Percentiles rank a stretch among this genome's conserved stretches.
These are phyloP conservation scores for Huiozyma sinensis DNA, from an alignment of 805 yeast species.

Conservation along the genomic window DNA sequence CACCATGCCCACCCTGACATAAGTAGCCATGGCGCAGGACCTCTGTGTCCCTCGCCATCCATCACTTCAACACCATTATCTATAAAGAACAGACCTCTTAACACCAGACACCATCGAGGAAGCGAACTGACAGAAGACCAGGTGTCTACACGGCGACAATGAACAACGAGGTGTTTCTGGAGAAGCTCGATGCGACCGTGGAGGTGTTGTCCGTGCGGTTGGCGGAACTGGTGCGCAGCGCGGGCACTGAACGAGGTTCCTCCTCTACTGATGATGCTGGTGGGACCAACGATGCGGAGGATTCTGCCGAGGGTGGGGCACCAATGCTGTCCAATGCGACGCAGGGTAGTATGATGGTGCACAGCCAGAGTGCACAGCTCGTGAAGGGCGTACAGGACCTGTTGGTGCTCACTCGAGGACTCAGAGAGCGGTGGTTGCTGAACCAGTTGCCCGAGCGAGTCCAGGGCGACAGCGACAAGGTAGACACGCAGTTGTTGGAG, in stretches of 20 bases:
- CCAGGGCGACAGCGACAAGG: background rate
- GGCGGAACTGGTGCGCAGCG: slow-evolving; percentile 20
- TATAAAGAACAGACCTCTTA: too few species aligned
- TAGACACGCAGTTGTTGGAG: background rate
- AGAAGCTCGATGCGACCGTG: slow-evolving; percentile 23
- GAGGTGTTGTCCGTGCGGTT: slow-evolving; percentile 21
- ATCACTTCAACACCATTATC: too few species aligned
- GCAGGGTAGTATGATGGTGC: slow-evolving; percentile 19
- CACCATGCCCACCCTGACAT: too few species aligned
- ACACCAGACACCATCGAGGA: too few species aligned
- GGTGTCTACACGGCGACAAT: background rate
- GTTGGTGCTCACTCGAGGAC: slow-evolving; percentile 22
- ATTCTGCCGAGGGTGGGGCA: background rate
- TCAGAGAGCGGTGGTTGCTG: slow-evolving; percentile 28
- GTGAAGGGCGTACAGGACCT: slow-evolving; percentile 27
- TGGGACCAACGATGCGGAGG: slow-evolving; percentile 8
- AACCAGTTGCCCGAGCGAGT: slow-evolving; percentile 21
- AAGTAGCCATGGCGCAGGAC: too few species aligned
- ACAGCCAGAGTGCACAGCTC: slow-evolving; percentile 24
- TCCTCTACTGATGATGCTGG: background rate
- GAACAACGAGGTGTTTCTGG: slow-evolving; percentile 25
- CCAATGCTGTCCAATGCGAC: slow-evolving; percentile 21
- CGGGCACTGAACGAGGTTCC: slow-evolving; percentile 12
- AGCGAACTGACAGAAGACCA: too few species aligned
- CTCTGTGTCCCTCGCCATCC: too few species aligned